A percentile compares a stretch with the other conserved stretches of the same genome.
Conservation (phyloP, 495 filamentous ascomycete species). For the Neurospora pannonica region DNA sequence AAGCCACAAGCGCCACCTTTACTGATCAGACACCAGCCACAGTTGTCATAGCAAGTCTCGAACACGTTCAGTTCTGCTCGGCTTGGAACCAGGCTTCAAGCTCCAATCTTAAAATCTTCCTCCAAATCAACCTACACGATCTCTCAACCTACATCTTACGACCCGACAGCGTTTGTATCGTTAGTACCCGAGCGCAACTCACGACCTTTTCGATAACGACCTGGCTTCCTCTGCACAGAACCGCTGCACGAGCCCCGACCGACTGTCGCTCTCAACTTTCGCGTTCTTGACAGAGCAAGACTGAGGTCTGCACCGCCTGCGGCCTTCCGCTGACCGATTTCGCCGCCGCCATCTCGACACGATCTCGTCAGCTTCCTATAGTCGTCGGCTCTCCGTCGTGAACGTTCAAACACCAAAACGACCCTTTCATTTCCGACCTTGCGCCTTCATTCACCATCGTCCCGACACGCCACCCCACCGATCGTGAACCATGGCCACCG, state of each 20-base stretch:
- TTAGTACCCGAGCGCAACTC: neutral
- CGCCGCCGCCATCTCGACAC: neutral
- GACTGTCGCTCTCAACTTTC: neutral
- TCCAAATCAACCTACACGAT: neutral
- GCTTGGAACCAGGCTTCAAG: neutral
- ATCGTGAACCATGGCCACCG: constrained; percentile 53
- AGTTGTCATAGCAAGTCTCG: neutral
- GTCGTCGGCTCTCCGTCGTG: neutral
- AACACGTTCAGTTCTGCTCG: neutral
- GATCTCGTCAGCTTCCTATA: neutral
- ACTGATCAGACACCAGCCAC: neutral
- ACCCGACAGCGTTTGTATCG: neutral
- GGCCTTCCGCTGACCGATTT: neutral
- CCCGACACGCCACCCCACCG: neutral
- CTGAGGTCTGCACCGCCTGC: neutral
- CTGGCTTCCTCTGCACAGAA: neutral
- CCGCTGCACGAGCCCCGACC: neutral
- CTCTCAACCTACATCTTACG: constrained; percentile 5
- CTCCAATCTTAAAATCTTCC: constrained; percentile 9
- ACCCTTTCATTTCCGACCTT: neutral
- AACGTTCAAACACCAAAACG: neutral
- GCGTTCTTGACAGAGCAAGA: neutral
- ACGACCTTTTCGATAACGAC: neutral
- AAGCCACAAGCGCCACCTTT: neutral
- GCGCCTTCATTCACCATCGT: neutral